A percentile compares a stretch with the other conserved stretches of the same genome.
Conservation (phyloP, 2,329 filamentous ascomycete species). For the Pyricularia sp. region DNA sequence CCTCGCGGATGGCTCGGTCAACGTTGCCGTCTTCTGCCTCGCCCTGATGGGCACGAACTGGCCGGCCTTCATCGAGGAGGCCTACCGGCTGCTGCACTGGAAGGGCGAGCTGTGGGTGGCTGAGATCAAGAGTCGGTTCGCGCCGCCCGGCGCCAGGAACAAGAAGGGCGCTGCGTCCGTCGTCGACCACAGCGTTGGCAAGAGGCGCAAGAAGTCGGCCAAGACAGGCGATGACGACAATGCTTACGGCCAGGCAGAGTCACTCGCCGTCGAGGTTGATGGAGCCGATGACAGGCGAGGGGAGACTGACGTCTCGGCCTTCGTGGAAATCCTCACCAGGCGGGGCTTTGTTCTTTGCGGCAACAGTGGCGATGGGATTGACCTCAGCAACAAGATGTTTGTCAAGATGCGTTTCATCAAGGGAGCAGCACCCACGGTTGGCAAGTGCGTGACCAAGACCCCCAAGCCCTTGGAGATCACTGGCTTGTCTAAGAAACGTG, state of each 20-base stretch:
- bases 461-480: constrained; percentile 24
- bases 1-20: constrained; percentile 62
- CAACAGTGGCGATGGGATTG: constrained; percentile 53
- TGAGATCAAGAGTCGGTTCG: constrained; percentile 93
- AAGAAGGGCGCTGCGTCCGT: constrained; percentile 20
- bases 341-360: constrained; percentile 79
- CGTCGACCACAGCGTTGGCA: constrained; percentile 63
- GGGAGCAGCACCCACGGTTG: constrained; percentile 61
- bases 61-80: constrained; percentile 93
- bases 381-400: constrained; percentile 95
- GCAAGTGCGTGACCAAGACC: constrained; percentile 54
- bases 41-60: constrained; percentile 99
- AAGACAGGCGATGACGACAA: constrained; percentile 29
- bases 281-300: constrained; percentile 52
- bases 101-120: constrained; percentile 96
- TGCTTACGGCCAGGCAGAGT: constrained; percentile 28
- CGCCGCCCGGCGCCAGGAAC: constrained; percentile 28
- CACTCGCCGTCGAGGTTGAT: constrained; percentile 62
- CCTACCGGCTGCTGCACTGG: constrained; percentile 82
- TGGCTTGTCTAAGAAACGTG: constrained; percentile 34
- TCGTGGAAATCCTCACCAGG: constrained; percentile 71
- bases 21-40: constrained; percentile 90
- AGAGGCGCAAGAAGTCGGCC: constrained; percentile 43
- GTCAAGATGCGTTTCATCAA: constrained; percentile 95
- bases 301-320: constrained; percentile 80